A percentile compares a stretch with the other conserved stretches of the same genome.
Conservation (phyloP, 2,329 filamentous ascomycete species). For the Pestalotiopsis fici region DNA sequence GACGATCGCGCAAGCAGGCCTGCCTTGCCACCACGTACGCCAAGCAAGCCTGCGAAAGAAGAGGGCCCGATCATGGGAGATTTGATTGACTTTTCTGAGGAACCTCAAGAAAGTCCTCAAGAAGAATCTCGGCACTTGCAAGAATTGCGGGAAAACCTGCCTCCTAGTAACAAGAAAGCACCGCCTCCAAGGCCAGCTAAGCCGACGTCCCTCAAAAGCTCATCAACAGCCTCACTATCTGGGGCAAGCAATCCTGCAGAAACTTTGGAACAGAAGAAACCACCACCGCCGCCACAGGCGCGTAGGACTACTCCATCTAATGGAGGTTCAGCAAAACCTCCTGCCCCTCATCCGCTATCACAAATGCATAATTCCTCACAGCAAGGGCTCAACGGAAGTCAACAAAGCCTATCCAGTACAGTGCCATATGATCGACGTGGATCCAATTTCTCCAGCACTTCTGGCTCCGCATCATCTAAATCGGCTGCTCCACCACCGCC, state of each 20-base stretch:
- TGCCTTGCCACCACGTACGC: slow-evolving; percentile 31
- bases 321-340: slow-evolving; percentile 18
- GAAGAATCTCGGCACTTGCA: slow-evolving; percentile 34
- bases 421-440: slow-evolving; percentile 13
- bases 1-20: slow-evolving; percentile 28
- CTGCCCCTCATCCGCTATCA: slow-evolving; percentile 35
- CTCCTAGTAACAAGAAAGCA: slow-evolving; percentile 29
- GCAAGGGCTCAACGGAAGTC: slow-evolving; percentile 14
- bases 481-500: slow-evolving; percentile 40
- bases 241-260: slow-evolving; percentile 12
- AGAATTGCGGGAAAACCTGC: slow-evolving; percentile 25
- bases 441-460: slow-evolving; percentile 10
- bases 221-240: slow-evolving; percentile 22
- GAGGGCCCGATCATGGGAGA: slow-evolving; percentile 51
- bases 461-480: slow-evolving; percentile 10
- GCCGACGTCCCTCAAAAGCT: slow-evolving; percentile 54
- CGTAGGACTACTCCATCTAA: slow-evolving; percentile 31
- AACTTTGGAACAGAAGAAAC: slow-evolving; percentile 15
- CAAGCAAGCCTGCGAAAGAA: slow-evolving; percentile 22
- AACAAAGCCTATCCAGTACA: neutral
- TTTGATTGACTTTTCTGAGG: slow-evolving; percentile 62
- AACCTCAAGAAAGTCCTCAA: slow-evolving; percentile 40
- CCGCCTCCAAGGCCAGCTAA: slow-evolving; percentile 59
- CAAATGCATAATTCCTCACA: slow-evolving; percentile 42
- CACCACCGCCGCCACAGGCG: slow-evolving; percentile 35